phyloP scores from a whole-genome alignment of 2,329 filamentous ascomycete species.

The Ampelomyces quisqualis region DNA sequence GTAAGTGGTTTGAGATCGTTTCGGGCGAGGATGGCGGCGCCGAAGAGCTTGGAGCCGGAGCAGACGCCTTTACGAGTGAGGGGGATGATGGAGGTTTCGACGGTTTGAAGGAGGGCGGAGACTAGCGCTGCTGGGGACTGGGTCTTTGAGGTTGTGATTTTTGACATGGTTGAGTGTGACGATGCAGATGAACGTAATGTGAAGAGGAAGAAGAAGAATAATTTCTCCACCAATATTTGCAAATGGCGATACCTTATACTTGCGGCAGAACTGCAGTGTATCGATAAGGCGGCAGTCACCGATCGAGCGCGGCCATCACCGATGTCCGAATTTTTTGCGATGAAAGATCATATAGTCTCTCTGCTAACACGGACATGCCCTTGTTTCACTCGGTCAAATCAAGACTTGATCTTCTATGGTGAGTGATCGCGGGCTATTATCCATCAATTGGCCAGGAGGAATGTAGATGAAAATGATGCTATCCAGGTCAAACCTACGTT shows the following conservation, averaged over 20 bases:
- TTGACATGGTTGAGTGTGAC: conserved; percentile 4
- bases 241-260: neutral
- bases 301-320: neutral
- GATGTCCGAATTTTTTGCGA: neutral
- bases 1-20: conserved; percentile 48
- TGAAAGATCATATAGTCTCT: neutral
- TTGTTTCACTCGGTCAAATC: neutral
- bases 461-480: no score
- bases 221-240: no score
- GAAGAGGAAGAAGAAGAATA: neutral
- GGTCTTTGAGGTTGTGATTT: neutral
- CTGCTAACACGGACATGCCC: neutral
- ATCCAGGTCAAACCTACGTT: no score
- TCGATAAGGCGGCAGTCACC: neutral
- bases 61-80: conserved; percentile 54
- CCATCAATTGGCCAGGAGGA: no score
- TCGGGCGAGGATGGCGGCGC: conserved; percentile 56
- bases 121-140: conserved; percentile 2
- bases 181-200: neutral
- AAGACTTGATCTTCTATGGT: no score
- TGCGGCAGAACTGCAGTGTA: neutral
- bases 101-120: conserved; percentile 10
- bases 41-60: conserved; percentile 59
- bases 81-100: conserved; percentile 53
- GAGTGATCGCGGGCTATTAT: no score